Percentiles rank a stretch among this genome's conserved stretches.
phyloP scores from a whole-genome alignment of 495 filamentous ascomycete genomes.

The Zalerion maritima region DNA sequence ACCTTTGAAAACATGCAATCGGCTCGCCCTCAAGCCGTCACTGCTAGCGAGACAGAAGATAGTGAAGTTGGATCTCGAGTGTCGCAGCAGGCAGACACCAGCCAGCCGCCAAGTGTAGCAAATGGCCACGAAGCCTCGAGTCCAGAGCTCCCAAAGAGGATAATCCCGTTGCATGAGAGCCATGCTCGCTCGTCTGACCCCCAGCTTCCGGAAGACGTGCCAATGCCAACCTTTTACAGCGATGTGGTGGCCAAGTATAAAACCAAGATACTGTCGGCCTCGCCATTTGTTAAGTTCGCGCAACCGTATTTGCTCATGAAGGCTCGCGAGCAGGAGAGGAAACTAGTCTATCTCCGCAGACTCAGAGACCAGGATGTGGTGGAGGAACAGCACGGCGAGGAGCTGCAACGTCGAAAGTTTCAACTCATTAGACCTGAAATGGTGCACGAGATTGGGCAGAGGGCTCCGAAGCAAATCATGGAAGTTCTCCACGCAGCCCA shows the following conservation, averaged over 20 bases:
- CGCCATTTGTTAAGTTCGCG: slow-evolving; percentile 89
- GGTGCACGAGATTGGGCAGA: slow-evolving; percentile 66
- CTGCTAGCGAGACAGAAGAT: slow-evolving; percentile 1
- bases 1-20: slow-evolving; percentile 12
- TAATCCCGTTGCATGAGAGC: slow-evolving; percentile 30
- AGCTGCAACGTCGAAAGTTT: slow-evolving; percentile 42
- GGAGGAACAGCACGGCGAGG: slow-evolving; percentile 22
- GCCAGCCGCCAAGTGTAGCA: slow-evolving; percentile 6
- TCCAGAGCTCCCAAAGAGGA: slow-evolving; percentile 10
- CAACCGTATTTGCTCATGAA: slow-evolving; percentile 87
- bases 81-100: slow-evolving; percentile 1
- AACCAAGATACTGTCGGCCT: slow-evolving; percentile 87
- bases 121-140: slow-evolving; percentile 7
- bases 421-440: slow-evolving; percentile 86
- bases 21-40: neutral
- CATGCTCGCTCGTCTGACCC: slow-evolving; percentile 32
- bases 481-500: slow-evolving; percentile 90
- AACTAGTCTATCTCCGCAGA: slow-evolving; percentile 61
- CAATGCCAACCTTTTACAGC: slow-evolving; percentile 83
- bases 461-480: slow-evolving; percentile 68
- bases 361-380: slow-evolving; percentile 64
- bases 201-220: slow-evolving; percentile 67
- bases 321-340: slow-evolving; percentile 77
- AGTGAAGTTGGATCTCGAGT: slow-evolving; percentile 3
- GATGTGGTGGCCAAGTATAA: slow-evolving; percentile 87